Base-by-base conservation (phyloP, 352 stramenopile genomes). In the Globisporangium okanoganense region DNA sequence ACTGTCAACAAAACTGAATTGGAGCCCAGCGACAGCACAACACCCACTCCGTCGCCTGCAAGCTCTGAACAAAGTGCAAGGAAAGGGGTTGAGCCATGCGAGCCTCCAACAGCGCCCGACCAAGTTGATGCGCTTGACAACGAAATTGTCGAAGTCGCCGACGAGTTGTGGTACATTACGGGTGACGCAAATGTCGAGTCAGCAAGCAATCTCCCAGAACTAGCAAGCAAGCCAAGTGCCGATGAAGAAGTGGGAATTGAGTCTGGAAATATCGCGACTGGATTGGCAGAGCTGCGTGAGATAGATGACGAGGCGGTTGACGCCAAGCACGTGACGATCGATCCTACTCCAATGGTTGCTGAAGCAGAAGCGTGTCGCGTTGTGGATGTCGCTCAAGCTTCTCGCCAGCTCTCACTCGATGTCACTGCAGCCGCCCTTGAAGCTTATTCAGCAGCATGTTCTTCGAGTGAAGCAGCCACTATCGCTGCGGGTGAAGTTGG, bases 361-460 rank as follows among this genome's bases (percentile, higher is more conserved):
- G 38, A 13, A 27, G 1, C 4, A 5, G 13, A 13, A n/a, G 8
- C n/a, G 16, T 66, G 60, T 8, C 44, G n/a, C 2, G 33, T 61
- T 10, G 33, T 47, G 22, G 44, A 52, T 20, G 22, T 66, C 20
- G 60, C 22, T 44, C 24, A 38, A 22, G 4, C 35, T 13, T 66
- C 51, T 0, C 9, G 16, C 25, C 38, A 51, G 44, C 16, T 66
- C 10, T 61, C 60, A 3, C 22, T 35, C 14, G 52, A 60, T 36
- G 38, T 41, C 22, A 47, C 38, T 9, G 43, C 44, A 24, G 18
- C 31, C 36, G 60, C 60, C 3, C 60, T 66, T 9, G 52, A 56
- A 14, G 25, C 27, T 16, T 66, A 57, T 49, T 33, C 52, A 43
- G 52, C 44, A 33, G 35, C 24, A 16, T 43, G n/a, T 5, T 12